These are phyloP conservation scores for Bretschneidera sinensis DNA, from an alignment of 345 rosid genomes.

Conservation along the genomic window DNA sequence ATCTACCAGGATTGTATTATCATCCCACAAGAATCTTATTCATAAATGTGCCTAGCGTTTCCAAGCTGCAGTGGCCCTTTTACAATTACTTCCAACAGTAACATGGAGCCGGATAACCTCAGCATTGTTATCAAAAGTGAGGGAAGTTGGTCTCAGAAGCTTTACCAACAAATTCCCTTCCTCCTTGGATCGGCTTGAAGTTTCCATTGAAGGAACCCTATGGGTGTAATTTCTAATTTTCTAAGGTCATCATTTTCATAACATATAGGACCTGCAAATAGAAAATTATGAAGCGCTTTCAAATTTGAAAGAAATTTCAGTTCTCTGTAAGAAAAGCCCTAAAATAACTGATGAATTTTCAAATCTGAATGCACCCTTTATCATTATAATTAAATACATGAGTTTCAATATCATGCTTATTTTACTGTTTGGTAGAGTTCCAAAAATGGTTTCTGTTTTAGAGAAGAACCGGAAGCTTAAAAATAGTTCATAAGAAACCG, in stretches of 20 bases:
- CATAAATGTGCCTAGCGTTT: conserved; percentile 66
- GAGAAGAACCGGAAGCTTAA: no score
- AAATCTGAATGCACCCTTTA: no score
- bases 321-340: no score
- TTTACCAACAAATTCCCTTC: conserved; percentile 37
- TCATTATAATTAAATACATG: no score
- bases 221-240: conserved; percentile 50
- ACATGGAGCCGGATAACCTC: conserved; percentile 47
- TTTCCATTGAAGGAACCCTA: conserved; percentile 76
- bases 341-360: no score
- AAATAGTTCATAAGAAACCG: no score
- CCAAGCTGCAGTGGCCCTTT: conserved; percentile 89
- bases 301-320: no score
- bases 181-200: conserved; percentile 39
- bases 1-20: conserved; percentile 66
- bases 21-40: conserved; percentile 62
- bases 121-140: conserved; percentile 51
- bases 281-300: no score
- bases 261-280: no score
- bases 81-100: conserved; percentile 56
- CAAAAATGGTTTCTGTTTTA: no score
- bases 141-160: conserved; percentile 57
- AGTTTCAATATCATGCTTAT: no score
- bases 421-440: no score
- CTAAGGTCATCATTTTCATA: conserved; percentile 28